Evolutionary conservation across 148 eudicot genomes (phyloP), one percentile per base, ranked within the genome.

Genomic region (Nepenthes gracilis): DNA sequence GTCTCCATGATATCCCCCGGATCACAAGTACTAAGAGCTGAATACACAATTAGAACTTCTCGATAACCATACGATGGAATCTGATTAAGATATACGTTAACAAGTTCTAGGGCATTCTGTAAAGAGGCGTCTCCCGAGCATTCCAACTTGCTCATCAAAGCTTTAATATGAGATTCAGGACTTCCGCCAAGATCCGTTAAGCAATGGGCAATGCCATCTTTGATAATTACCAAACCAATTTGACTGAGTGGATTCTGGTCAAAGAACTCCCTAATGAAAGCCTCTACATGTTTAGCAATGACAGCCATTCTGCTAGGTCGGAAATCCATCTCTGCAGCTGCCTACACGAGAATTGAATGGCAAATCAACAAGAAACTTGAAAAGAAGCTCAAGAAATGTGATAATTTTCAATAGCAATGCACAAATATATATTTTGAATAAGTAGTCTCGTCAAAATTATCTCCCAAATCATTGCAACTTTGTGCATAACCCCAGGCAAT

Each of bases 231-330:
- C 52, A 92, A 78, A 43, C 94, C 96, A 69, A 88, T 76, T 71
- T 92, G 98, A 79, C 96, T 88, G 50, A 92, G 79, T 32, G 96
- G 98, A 71, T 92, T 88, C 77, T 92, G 98, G 69, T 92, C 90
- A 66, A 92, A 92, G 72, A 88, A 92, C 67, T 92, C 98, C 74
- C 98, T 86, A 59, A 85, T 71, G 65, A 88, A 92, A 69, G 84
- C 94, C 66, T 85, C 96, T 10, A 80, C 77, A 63, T 85, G 94
- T 74, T 83, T 89, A 55, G 94, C 94, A 61, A 85, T 81, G 62
- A 85, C 84, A 47, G 72, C 78, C 94, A 92, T 85, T 66, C 98
- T 81, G 73, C 88, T 88, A 67, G 98, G 98, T 67, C 80, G 80
- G 45, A 74, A 88, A 79, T 92, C 98, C 82, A 75, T 80, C 72